Evolutionary conservation across 148 eudicot species (phyloP).

Genomic region (Nepenthes gracilis): DNA sequence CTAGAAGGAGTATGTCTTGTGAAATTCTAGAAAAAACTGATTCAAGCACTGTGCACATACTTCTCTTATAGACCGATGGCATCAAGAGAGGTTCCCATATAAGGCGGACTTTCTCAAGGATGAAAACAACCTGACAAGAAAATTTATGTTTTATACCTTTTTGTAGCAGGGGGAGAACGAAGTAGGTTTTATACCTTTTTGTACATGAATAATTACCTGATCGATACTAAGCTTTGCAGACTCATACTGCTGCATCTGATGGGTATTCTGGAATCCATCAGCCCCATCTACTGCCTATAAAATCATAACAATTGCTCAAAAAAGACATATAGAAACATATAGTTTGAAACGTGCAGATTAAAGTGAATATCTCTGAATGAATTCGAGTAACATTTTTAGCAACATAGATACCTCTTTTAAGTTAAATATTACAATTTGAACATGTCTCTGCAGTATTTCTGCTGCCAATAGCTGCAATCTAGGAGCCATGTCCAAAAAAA

Average conservation of each 20-base stretch:
- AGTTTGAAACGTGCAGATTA: background rate
- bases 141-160: conserved; percentile 2
- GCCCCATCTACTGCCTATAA: conserved; percentile 86
- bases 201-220: conserved; percentile 37
- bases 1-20: conserved; percentile 72
- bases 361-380: too few relatives aligned
- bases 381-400: background rate
- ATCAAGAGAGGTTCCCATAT: conserved; percentile 87
- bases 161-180: background rate
- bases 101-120: conserved; percentile 84
- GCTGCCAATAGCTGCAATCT: conserved; percentile 74
- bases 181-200: background rate
- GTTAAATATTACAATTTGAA: conserved; percentile 50
- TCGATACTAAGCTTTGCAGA: conserved; percentile 84
- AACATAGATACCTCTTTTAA: conserved; percentile 53
- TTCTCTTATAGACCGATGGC: conserved; percentile 62
- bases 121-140: conserved; percentile 57
- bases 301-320: background rate
- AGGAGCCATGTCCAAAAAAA: conserved; percentile 87
- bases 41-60: conserved; percentile 66
- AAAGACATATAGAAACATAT: too few relatives aligned
- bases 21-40: conserved; percentile 63
- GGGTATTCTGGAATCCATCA: conserved; percentile 94
- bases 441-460: conserved; percentile 66
- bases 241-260: conserved; percentile 61